Conservation (phyloP, 2,329 filamentous ascomycete genomes). For the Bipolaris bicolor region DNA sequence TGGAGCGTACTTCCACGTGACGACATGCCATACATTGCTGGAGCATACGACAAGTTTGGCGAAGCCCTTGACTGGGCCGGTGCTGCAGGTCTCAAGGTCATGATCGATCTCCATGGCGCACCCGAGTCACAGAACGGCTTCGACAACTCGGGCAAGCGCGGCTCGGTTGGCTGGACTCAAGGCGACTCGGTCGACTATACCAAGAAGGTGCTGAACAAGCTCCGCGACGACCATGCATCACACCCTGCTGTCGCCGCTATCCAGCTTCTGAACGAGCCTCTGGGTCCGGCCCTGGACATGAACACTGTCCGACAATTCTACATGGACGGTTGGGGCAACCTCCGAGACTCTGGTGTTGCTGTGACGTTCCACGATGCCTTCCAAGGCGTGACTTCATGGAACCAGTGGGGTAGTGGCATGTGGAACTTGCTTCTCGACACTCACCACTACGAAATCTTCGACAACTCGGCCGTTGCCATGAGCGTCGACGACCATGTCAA, state of each 20-base stretch:
- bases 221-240: constrained; percentile 53
- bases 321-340: constrained; percentile 56
- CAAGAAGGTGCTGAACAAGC: constrained; percentile 53
- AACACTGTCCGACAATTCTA: constrained; percentile 54
- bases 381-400: constrained; percentile 53
- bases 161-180: constrained; percentile 54
- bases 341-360: constrained; percentile 51
- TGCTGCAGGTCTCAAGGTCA: constrained; percentile 64
- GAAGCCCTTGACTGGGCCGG: constrained; percentile 65
- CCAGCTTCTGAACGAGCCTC: constrained; percentile 57
- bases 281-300: constrained; percentile 52
- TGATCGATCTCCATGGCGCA: constrained; percentile 72
- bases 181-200: constrained; percentile 52
- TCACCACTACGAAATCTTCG: constrained; percentile 58
- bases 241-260: constrained; percentile 56
- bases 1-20: constrained; percentile 63
- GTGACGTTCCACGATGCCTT: constrained; percentile 57
- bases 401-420: constrained; percentile 53
- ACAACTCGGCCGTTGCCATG: constrained; percentile 46
- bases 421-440: constrained; percentile 55
- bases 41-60: constrained; percentile 64
- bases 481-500: constrained; percentile 49
- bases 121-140: constrained; percentile 71
- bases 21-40: constrained; percentile 67
- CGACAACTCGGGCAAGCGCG: constrained; percentile 66